Evolutionary conservation across 2,329 filamentous ascomycete species (phyloP).

Genomic region (Aspergillus sp.): DNA sequence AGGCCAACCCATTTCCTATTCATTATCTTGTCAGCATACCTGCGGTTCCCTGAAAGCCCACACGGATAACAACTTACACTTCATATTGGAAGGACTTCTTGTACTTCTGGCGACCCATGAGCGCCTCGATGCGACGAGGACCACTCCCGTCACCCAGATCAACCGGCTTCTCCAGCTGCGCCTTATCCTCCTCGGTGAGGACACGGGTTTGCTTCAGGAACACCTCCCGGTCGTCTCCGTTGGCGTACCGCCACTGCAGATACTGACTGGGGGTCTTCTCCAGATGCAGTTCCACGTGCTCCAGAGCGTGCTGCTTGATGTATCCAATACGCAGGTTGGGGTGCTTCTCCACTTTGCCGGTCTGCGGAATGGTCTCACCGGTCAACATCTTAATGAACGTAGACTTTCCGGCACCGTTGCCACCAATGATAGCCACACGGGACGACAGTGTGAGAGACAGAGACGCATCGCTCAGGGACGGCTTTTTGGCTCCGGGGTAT

Average conservation of each 20-base stretch:
- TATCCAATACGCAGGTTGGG: constrained; percentile 98
- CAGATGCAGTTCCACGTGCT: constrained; percentile 98
- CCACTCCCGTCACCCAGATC: constrained; percentile 78
- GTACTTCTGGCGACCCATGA: constrained; percentile 95
- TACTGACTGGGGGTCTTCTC: constrained; percentile 99
- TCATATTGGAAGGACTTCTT: constrained; percentile 99
- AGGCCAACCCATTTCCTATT: constrained; percentile 74
- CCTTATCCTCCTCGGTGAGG: constrained; percentile 73
- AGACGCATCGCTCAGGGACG: constrained; percentile 79
- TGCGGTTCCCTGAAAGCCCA: no score
- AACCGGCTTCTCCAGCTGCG: constrained; percentile 84
- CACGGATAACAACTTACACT: constrained; percentile 50
- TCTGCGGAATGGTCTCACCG: constrained; percentile 75
- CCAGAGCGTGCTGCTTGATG: constrained; percentile 97
- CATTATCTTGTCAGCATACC: constrained; percentile 3
- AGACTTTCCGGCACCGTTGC: constrained; percentile 96
- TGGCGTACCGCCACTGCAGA: constrained; percentile 94
- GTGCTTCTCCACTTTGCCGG: constrained; percentile 91
- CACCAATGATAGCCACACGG: constrained; percentile 89
- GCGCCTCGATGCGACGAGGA: constrained; percentile 66
- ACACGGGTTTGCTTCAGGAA: constrained; percentile 95
- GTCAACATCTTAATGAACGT: constrained; percentile 97
- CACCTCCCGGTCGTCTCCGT: constrained; percentile 94
- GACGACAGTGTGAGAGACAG: constrained; percentile 83
- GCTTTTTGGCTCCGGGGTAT: constrained; percentile 84